Base-by-base conservation (phyloP, 2,329 filamentous ascomycete species). In the Fusarium solani-melongenae region DNA sequence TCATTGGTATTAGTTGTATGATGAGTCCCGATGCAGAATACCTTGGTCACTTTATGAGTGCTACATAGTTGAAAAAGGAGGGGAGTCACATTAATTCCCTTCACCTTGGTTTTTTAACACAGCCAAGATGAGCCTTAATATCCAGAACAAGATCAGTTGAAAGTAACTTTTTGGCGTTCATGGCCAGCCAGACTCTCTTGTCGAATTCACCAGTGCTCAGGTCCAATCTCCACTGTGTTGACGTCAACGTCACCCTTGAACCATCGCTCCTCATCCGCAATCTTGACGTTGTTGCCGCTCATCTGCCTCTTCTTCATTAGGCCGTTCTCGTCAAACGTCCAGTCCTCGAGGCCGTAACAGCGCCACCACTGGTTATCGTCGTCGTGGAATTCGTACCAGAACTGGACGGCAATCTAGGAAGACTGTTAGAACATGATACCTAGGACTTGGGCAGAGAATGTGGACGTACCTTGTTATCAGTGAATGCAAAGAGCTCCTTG, bases 321-420 rank as follows among this genome's bases (percentile, higher is more conserved):
- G 0, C 92, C 92, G 75, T 93, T 88, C 1, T 88, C 85, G 0
- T 90, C 90, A 81, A 94, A 94, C 0, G 92, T 94, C 92, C 92
- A 94, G 79, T 94, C 92, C 78, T 94, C 92, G 12, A 97, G 87
- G 0, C 94, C 94, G 78, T 97, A 97, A 51, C 92, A 95, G n/a
- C 94, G 88, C 87, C 92, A 95, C 94, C 94, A 97, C 80, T 94
- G 91, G 39, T 92, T 92, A 2, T 86, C 76, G 9, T 83, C 83
- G 77, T 96, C 93, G 72, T 91, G 88, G 83, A 91, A 95, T 82
- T 97, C 92, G 78, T 96, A 97, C 94, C 94, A 97, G 81, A 96
- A 97, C 79, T 97, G 94, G 24, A 97, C 94, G 1, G 94, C 94
- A 72, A 95, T 96, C 82, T 90, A 3, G 6, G 9, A n/a, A 14